Conservation (phyloP, 495 filamentous ascomycete species). For the Pyronema omphalodes region DNA sequence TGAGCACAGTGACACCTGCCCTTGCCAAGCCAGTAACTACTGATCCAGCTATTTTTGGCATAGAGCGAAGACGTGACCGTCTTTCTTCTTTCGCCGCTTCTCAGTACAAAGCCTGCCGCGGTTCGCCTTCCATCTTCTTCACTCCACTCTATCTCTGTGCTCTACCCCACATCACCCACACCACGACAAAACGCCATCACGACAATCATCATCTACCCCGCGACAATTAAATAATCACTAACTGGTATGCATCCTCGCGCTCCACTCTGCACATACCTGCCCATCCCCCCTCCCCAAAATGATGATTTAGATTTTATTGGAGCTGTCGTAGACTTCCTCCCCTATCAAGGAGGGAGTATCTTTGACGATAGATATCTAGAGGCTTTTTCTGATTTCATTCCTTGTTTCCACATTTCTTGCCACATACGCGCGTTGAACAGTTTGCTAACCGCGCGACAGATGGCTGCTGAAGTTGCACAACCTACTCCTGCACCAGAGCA, state of each 20-base stretch:
- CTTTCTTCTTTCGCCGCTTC: not conserved
- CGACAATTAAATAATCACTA: conserved; percentile 5
- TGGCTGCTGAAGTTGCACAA: conserved; percentile 8
- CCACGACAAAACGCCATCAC: not conserved
- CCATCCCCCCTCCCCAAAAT: conserved; percentile 13
- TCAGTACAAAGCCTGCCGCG: not conserved
- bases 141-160: conserved; percentile 3
- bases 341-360: conserved; percentile 8
- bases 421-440: conserved; percentile 3
- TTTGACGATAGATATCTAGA: conserved; percentile 37
- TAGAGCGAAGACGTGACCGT: not conserved
- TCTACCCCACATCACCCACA: not conserved
- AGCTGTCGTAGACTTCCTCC: conserved; percentile 69
- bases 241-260: not conserved
- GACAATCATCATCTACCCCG: conserved; percentile 7
- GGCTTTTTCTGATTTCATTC: conserved; percentile 8
- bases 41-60: not conserved
- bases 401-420: conserved; percentile 4
- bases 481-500: conserved; percentile 5
- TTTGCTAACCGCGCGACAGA: not conserved
- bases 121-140: conserved; percentile 6
- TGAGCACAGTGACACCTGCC: not conserved
- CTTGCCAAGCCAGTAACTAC: not conserved
- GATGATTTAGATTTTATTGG: conserved; percentile 69
- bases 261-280: conserved; percentile 5